Evolutionary conservation across 257 asterid genomes (phyloP).

Genomic region (Craterostigma plantagineum): DNA sequence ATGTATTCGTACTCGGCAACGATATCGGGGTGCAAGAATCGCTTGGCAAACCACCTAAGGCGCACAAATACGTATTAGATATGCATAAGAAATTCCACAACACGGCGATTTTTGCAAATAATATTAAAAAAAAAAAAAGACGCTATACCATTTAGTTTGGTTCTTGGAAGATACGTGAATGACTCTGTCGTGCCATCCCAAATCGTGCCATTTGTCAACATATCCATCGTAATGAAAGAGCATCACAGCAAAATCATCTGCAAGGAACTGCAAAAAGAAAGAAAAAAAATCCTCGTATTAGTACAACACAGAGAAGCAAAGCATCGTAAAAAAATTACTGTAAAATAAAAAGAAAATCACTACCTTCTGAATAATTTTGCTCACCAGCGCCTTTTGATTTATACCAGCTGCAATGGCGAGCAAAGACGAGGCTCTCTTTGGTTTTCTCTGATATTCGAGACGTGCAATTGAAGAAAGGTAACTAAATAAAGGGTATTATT

Average conservation of each 20-base stretch:
- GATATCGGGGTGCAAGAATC: slow-evolving; percentile 83
- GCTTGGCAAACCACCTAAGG: slow-evolving; percentile 89
- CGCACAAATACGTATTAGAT: background rate
- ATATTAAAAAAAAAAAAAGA: background rate
- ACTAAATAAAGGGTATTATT: slow-evolving; percentile 5
- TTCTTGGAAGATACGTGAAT: slow-evolving; percentile 55
- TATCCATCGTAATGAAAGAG: slow-evolving; percentile 83
- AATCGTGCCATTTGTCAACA: slow-evolving; percentile 61
- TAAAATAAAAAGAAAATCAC: background rate
- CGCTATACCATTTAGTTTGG: slow-evolving; percentile 68
- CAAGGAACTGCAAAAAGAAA: slow-evolving; percentile 47
- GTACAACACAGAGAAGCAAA: background rate
- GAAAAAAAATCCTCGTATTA: background rate
- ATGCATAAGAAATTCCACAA: no score
- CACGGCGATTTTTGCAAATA: no score
- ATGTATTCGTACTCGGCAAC: slow-evolving; percentile 44
- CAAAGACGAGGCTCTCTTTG: slow-evolving; percentile 22
- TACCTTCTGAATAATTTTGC: slow-evolving; percentile 60
- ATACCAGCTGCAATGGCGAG: slow-evolving; percentile 81
- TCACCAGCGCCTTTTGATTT: slow-evolving; percentile 51
- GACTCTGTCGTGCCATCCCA: slow-evolving; percentile 51
- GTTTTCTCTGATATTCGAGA: slow-evolving; percentile 22
- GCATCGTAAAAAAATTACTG: background rate
- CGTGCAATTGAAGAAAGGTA: background rate
- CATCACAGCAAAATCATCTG: slow-evolving; percentile 46